Evolutionary conservation across 192 early-diverging fungal genomes (phyloP).

Genomic region (Chytriomyces hyalinus): DNA sequence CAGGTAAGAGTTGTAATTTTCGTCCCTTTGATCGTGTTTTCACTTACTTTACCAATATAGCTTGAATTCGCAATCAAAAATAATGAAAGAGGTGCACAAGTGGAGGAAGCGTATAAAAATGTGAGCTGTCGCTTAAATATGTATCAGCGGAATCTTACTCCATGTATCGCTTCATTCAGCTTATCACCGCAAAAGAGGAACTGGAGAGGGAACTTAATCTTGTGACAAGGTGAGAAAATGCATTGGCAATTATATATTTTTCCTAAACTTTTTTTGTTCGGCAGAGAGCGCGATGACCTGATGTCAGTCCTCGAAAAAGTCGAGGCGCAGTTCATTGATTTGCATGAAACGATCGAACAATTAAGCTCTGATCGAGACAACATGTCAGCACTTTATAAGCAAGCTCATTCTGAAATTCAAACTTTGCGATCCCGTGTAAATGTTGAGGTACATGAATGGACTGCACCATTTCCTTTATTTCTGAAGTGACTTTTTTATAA

Average conservation of each 20-base stretch:
- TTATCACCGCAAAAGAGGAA: neutral
- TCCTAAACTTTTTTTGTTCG: constrained; percentile 2
- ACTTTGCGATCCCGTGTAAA: constrained; percentile 8
- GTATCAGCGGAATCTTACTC: neutral
- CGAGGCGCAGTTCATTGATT: constrained; percentile 44
- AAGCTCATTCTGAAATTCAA: constrained; percentile 37
- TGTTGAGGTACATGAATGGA: neutral
- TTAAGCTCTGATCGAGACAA: constrained; percentile 56
- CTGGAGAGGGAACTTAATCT: constrained; percentile 14
- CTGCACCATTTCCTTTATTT: neutral
- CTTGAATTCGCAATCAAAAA: constrained; percentile 13
- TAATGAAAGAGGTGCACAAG: neutral
- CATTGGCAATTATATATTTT: neutral
- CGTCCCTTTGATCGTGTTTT: neutral
- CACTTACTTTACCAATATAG: neutral
- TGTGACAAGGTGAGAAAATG: constrained; percentile 10
- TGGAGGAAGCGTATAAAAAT: neutral
- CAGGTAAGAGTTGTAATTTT: neutral
- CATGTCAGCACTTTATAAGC: constrained; percentile 47
- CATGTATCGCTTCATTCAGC: neutral
- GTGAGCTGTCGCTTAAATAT: neutral
- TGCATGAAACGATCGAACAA: constrained; percentile 38
- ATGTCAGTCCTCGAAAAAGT: constrained; percentile 46
- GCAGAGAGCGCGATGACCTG: constrained; percentile 50
- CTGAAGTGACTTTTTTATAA: neutral